Conservation (phyloP, 441 rosid species). For the Mallotus japonicus region DNA sequence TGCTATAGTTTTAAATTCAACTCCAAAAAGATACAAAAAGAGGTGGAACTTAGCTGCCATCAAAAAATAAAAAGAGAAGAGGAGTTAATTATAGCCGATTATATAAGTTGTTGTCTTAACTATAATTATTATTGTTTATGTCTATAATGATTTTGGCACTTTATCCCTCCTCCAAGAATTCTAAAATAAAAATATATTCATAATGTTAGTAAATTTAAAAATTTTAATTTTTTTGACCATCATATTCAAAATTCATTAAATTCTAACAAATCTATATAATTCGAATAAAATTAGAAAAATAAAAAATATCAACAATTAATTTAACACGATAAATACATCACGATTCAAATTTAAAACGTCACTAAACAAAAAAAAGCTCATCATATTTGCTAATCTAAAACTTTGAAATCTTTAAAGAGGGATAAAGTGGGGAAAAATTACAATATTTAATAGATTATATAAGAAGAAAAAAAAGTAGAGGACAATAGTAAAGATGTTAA, state of each 20-base stretch:
- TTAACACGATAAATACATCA: no score
- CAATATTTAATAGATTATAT: not conserved
- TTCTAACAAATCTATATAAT: no score
- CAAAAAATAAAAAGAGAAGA: not conserved
- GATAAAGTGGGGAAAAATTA: constrained; percentile 30
- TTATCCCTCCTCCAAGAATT: constrained; percentile 29
- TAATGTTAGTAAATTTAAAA: constrained; percentile 19
- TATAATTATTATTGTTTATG: not conserved
- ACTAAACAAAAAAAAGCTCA: no score
- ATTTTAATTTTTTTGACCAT: not conserved
- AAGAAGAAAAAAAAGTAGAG: not conserved
- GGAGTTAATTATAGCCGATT: constrained; percentile 16
- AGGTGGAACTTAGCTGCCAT: not conserved
- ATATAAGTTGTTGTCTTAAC: constrained; percentile 3
- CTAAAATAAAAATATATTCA: constrained; percentile 1
- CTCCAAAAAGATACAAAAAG: not conserved
- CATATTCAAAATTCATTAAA: no score
- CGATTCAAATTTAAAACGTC: no score
- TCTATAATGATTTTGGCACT: constrained; percentile 16
- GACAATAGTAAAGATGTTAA: constrained; percentile 4
- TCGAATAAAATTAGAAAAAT: no score
- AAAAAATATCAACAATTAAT: no score
- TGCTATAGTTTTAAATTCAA: not conserved
- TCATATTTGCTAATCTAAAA: no score
- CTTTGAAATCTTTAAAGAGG: constrained; percentile 27